Evolutionary conservation across 2,329 filamentous ascomycete species (phyloP), one percentile per base, ranked within the genome.

Genomic region (Nannizzia gypsea): DNA sequence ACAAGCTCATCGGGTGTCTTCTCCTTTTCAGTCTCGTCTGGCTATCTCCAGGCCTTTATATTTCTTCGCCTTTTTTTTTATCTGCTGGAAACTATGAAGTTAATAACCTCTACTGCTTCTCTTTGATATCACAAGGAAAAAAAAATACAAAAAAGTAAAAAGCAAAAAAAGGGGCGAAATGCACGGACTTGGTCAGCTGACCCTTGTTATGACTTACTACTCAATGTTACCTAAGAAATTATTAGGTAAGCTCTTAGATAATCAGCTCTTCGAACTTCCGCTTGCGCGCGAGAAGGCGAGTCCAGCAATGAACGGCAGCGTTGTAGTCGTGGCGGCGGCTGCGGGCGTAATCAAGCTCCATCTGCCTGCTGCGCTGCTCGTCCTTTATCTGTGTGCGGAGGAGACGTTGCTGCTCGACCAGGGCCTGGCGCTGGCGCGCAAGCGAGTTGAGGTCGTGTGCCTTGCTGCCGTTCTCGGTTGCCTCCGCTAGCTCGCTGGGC

Each of bases 221-320:
- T n/a, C 54, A 56, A 36, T 15, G 2, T 55, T 55, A 38, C 17
- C 3, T 38, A 34, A 34, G 26, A 13, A n/a, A 9, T 4, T 6
- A 17, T 31, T 56, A 56, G 13, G 5, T 26, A 28, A 38, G n/a
- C 24, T 20, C 24, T 28, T 28, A 56, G 3, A n/a, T 28, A 56
- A 56, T 55, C 9, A 75, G 59, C 17, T 68, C 64, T 60, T 71
- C 66, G 60, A 93, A 70, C 1, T 82, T 73, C 0, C 82, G 83
- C 66, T 86, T 85, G 61, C 84, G 82, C 0, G 86, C 86, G 60
- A 95, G 77, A 63, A 81, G 82, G 64, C 80, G 80, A 50, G 91
- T 72, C 84, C 88, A 92, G 40, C 73, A 76, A 65, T 88, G 83
- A 22, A 92, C 78, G 0, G 84, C 82, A 0, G 83, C 82, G 0